Evolutionary conservation across 1,284 basidiomycete species (phyloP).

Genomic region (Meripilus lineatus): DNA sequence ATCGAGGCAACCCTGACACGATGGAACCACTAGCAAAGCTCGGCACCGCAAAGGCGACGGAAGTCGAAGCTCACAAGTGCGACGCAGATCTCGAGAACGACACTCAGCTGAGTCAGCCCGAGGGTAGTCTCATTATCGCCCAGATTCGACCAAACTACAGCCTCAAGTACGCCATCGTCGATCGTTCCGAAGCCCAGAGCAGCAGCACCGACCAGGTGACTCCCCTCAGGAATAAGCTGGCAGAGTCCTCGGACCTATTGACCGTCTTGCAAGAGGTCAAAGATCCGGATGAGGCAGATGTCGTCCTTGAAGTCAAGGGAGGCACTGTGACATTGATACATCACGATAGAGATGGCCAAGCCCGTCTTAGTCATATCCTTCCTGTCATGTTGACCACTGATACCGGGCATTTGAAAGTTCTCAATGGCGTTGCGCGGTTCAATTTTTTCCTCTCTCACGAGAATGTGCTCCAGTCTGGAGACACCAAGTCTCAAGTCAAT

Average conservation of each 20-base stretch:
- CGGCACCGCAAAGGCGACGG: slow-evolving; percentile 6
- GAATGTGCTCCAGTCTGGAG: slow-evolving; percentile 1
- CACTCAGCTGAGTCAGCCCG: too few relatives aligned
- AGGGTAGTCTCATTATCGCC: too few relatives aligned
- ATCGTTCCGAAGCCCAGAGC: too few relatives aligned
- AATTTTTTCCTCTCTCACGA: slow-evolving; percentile 9
- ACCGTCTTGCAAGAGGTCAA: too few relatives aligned
- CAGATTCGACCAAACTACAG: too few relatives aligned
- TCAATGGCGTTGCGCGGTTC: slow-evolving; percentile 10
- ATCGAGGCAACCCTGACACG: slow-evolving; percentile 7
- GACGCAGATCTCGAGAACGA: slow-evolving; percentile 7
- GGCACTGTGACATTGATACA: slow-evolving; percentile 7
- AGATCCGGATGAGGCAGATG: slow-evolving; percentile 1
- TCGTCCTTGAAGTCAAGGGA: slow-evolving; percentile 7
- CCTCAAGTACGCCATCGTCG: too few relatives aligned
- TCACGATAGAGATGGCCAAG: slow-evolving; percentile 2
- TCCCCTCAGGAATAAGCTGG: too few relatives aligned
- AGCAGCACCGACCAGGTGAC: too few relatives aligned
- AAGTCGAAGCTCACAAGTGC: slow-evolving; percentile 6
- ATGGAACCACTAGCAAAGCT: too few relatives aligned
- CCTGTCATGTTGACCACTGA: background rate
- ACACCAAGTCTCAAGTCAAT: too few relatives aligned
- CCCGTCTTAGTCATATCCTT: background rate
- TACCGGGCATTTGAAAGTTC: slow-evolving; percentile 6
- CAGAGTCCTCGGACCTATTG: too few relatives aligned